Percentiles rank a stretch among this genome's conserved stretches.
phyloP scores from a whole-genome alignment of 495 filamentous ascomycete species.

The Monascus purpureus region DNA sequence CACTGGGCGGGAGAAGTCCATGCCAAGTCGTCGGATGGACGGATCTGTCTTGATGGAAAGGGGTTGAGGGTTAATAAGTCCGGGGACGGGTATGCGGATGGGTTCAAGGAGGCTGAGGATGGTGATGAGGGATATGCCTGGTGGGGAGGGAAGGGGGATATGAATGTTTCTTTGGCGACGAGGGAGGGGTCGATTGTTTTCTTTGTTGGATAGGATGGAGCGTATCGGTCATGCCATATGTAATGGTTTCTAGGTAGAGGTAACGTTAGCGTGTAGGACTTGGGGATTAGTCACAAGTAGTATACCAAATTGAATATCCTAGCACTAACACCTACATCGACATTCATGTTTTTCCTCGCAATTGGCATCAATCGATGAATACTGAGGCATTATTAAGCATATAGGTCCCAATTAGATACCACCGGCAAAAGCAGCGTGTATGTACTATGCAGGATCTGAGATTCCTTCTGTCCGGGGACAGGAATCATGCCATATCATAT shows the following conservation, averaged over 20 bases:
- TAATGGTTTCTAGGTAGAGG: not conserved
- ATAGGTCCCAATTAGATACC: too few species aligned
- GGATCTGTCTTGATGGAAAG: conserved; percentile 3
- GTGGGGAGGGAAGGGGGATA: conserved; percentile 7
- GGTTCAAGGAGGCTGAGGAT: conserved; percentile 1
- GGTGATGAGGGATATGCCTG: conserved; percentile 1
- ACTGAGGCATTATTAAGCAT: too few species aligned
- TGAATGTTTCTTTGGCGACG: conserved; percentile 5
- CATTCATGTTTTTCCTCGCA: too few species aligned
- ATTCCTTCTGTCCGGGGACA: too few species aligned
- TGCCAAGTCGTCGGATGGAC: not conserved
- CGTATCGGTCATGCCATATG: not conserved
- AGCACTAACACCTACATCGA: too few species aligned
- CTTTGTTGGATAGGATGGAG: not conserved
- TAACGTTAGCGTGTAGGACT: conserved; percentile 1
- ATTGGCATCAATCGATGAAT: too few species aligned
- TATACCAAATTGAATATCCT: too few species aligned
- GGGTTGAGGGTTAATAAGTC: conserved; percentile 5
- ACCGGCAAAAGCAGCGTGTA: too few species aligned
- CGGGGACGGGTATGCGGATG: conserved; percentile 2
- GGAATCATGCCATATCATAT: too few species aligned
- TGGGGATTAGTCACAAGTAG: conserved; percentile 8
- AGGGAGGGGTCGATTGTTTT: conserved; percentile 4
- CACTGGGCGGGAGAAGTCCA: conserved; percentile 8
- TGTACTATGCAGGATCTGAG: too few species aligned